Base-by-base conservation (phyloP, 331 rosid species). In the Rosa hybrid region DNA sequence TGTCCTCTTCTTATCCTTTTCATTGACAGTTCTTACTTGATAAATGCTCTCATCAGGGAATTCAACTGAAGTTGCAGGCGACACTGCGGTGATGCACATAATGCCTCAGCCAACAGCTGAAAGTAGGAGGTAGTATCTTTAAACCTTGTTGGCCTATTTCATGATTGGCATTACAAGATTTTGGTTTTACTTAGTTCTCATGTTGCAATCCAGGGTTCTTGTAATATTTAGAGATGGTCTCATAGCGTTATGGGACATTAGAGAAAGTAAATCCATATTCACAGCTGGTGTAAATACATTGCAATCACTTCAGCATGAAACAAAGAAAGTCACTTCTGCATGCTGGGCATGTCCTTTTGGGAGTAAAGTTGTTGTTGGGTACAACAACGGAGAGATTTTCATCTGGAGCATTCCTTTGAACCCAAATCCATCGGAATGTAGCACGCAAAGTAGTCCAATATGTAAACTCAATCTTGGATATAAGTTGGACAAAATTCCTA, bases 271-370 rank as follows among this genome's bases (percentile, higher is more conserved):
- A 84, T 46, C 89, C 34, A 72, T 90, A 68, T 87, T 86, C 87
- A 86, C 88, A 78, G 89, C 92, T 8, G 96, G 92, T 20, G 92
- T 91, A 77, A 90, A 74, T 53, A n/a, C 77, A 71, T 78, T 79
- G 78, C 97, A 84, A 50, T 54, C 90, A 65, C 77, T 82, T 8
- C 60, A 88, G 70, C 87, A 82, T 56, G 98, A 90, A 87, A 78
- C 92, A 74, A 92, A 85, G 87, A 91, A 87, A 77, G 98, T 87
- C 56, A 91, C 98, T 68, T 83, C 88, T 76, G 98, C 97, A 68
- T 91, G 98, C 79, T 94, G 98, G 98, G 94, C 84, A 62, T 94
- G 98, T 81, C 93, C 96, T 44, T 84, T 72, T 74, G 98, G 98
- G 82, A 90, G 88, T 75, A 94, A 89, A 81, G 92, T 91, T 72